Conservation (phyloP, 164 flowering plant genomes). For the Tetrastigma voinierianum region DNA sequence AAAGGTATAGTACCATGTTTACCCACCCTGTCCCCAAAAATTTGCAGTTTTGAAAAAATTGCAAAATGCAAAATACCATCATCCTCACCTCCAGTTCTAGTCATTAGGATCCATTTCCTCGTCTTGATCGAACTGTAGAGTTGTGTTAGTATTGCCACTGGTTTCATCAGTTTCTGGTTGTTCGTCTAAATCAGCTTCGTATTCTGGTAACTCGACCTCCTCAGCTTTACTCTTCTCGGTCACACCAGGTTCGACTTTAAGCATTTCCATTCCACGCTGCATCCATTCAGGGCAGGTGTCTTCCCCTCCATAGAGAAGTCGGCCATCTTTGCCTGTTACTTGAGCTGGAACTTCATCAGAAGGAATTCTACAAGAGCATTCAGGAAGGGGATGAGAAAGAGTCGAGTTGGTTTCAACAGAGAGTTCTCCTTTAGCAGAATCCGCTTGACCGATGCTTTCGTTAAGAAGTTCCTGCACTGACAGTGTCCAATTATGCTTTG, state of each 20-base stretch:
- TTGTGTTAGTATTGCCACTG: not conserved
- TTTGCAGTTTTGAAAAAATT: too few species aligned
- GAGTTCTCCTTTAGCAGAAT: conserved; percentile 57
- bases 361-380: conserved; percentile 78
- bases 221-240: conserved; percentile 30
- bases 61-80: too few species aligned
- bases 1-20: too few species aligned
- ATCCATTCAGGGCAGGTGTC: conserved; percentile 90
- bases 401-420: conserved; percentile 58
- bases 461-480: conserved; percentile 78
- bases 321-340: conserved; percentile 32
- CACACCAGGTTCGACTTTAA: conserved; percentile 18
- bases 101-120: conserved; percentile 34
- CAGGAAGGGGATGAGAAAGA: conserved; percentile 91
- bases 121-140: conserved; percentile 13
- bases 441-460: conserved; percentile 67
- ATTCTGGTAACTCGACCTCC: conserved; percentile 45
- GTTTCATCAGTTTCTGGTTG: conserved; percentile 18
- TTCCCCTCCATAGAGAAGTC: conserved; percentile 55
- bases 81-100: conserved; percentile 3
- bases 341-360: conserved; percentile 26
- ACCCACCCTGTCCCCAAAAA: too few species aligned
- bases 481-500: conserved; percentile 70
- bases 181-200: conserved; percentile 47
- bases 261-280: conserved; percentile 38